Evolutionary conservation across 2,329 filamentous ascomycete genomes (phyloP).

Genomic region (Ceratocystis smalleyi): DNA sequence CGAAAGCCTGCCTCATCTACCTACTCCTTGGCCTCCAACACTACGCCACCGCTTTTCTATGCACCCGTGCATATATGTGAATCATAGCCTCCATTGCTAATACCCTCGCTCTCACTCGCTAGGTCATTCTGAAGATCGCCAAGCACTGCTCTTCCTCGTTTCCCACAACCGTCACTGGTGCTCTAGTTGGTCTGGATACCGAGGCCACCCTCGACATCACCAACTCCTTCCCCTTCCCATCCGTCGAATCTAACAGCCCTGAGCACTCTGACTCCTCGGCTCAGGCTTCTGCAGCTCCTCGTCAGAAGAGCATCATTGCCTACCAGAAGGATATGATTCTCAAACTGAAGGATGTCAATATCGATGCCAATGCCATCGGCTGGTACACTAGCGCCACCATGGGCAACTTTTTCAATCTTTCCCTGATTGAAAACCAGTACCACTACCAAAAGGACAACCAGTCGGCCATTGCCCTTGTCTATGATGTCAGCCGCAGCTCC

Average conservation of each 20-base stretch:
- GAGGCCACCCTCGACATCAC: conserved; percentile 73
- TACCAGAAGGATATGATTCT: conserved; percentile 98
- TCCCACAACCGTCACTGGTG: conserved; percentile 77
- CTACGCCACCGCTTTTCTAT: not conserved
- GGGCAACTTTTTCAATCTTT: conserved; percentile 92
- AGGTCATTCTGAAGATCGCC: conserved; percentile 97
- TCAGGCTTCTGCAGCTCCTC: conserved; percentile 71
- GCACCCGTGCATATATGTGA: not conserved
- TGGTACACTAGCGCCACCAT: conserved; percentile 99
- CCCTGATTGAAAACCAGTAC: conserved; percentile 94
- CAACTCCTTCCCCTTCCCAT: conserved; percentile 88
- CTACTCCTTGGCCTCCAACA: conserved; percentile 4
- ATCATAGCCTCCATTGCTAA: conserved; percentile 1
- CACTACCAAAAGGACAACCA: conserved; percentile 96
- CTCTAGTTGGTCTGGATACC: conserved; percentile 84
- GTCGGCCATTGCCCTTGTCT: conserved; percentile 72
- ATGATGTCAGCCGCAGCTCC: conserved; percentile 88
- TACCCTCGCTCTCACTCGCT: conserved; percentile 4
- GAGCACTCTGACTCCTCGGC: conserved; percentile 62
- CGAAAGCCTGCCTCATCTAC: conserved; percentile 11
- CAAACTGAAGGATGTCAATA: conserved; percentile 89
- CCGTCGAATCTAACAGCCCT: conserved; percentile 52
- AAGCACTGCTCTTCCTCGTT: conserved; percentile 84
- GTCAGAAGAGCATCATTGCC: conserved; percentile 71
- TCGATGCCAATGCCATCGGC: conserved; percentile 92